A percentile compares a stretch with the other conserved stretches of the same genome.
Evolutionary conservation across 2,329 filamentous ascomycete genomes (phyloP).

Genomic region (Phialophora verrucosa): DNA sequence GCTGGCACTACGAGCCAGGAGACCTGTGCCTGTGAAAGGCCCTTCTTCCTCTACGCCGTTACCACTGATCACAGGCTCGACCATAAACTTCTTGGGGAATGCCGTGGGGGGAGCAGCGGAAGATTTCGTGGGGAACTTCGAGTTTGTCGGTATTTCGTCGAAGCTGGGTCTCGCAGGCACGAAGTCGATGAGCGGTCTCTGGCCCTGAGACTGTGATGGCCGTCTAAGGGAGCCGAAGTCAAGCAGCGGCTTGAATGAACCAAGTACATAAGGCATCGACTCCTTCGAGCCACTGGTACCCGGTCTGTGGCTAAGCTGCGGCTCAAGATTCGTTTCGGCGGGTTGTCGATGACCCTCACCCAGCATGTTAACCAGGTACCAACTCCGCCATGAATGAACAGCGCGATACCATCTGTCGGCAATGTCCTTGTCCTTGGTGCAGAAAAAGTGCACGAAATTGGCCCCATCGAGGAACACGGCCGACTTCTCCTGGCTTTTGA

Average conservation of each 20-base stretch:
- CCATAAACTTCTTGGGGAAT: constrained; percentile 23
- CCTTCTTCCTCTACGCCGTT: constrained; percentile 17
- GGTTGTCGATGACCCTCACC: constrained; percentile 57
- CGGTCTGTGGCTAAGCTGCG: constrained; percentile 11
- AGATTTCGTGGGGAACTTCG: constrained; percentile 11
- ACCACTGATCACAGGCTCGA: constrained; percentile 12
- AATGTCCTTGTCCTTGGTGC: constrained; percentile 71
- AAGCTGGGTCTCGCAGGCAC: constrained; percentile 21
- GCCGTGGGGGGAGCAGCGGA: constrained; percentile 22
- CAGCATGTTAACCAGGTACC: constrained; percentile 81
- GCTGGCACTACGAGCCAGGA: constrained; percentile 36
- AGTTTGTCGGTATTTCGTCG: constrained; percentile 10
- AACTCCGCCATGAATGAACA: constrained; percentile 84
- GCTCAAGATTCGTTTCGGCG: constrained; percentile 9
- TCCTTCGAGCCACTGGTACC: constrained; percentile 50
- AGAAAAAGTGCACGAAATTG: constrained; percentile 93
- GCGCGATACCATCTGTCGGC: constrained; percentile 73
- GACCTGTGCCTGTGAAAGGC: constrained; percentile 36
- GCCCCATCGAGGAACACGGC: constrained; percentile 80
- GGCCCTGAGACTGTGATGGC: constrained; percentile 22
- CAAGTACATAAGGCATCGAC: constrained; percentile 64
- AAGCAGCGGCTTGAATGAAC: constrained; percentile 70
- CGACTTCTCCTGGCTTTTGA: constrained; percentile 91
- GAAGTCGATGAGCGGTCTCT: constrained; percentile 30
- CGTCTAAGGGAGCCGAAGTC: constrained; percentile 55